These are phyloP conservation scores for Albizia julibrissin DNA, from an alignment of 306 rosid genomes.

Conservation along the genomic window DNA sequence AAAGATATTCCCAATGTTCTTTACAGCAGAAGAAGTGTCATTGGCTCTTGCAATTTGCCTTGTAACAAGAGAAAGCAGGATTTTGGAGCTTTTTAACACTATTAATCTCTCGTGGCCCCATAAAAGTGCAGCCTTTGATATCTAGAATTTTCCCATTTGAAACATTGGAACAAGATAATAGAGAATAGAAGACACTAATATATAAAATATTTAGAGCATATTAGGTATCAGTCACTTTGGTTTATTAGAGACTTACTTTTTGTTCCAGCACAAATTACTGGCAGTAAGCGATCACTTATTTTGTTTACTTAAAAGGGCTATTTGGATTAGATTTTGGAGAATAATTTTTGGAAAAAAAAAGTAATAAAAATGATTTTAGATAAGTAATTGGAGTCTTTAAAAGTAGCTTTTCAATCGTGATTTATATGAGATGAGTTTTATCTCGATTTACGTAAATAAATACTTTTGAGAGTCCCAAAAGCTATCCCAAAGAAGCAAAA, in stretches of 20 bases:
- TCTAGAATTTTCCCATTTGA: conserved; percentile 31
- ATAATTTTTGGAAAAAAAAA: too few relatives aligned
- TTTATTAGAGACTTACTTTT: neutral
- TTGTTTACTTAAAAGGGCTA: neutral
- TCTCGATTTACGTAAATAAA: too few relatives aligned
- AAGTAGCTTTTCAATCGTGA: too few relatives aligned
- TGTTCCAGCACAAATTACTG: neutral
- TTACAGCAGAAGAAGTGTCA: conserved; percentile 33
- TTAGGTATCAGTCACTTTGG: neutral
- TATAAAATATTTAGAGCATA: neutral
- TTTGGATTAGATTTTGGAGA: too few relatives aligned
- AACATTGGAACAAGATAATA: conserved; percentile 32
- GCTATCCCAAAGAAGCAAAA: too few relatives aligned
- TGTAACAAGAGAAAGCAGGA: conserved; percentile 57
- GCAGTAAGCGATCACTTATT: neutral
- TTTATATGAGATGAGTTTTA: too few relatives aligned
- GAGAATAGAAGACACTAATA: neutral
- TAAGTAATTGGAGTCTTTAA: too few relatives aligned
- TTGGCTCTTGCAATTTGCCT: conserved; percentile 51
- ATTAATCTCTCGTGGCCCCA: conserved; percentile 44
- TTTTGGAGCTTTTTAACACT: conserved; percentile 44
- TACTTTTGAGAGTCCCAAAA: too few relatives aligned
- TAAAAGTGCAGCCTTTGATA: conserved; percentile 55
- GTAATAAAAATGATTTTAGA: too few relatives aligned
- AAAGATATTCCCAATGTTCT: conserved; percentile 49